Base-by-base conservation (phyloP, 2,329 filamentous ascomycete genomes). In the Rhynchosporium secalis region DNA sequence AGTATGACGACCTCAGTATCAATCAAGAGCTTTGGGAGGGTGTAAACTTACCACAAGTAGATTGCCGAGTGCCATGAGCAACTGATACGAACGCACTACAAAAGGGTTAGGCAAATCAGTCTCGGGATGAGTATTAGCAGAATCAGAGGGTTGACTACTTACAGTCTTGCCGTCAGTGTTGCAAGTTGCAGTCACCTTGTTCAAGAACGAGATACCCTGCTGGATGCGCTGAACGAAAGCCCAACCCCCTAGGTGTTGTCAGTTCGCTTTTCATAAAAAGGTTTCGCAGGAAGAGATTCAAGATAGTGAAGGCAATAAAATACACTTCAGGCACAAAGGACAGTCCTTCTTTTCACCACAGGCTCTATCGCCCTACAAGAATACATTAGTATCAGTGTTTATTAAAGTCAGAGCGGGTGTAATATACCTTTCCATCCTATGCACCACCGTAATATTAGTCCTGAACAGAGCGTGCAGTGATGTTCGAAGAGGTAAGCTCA, bases 81-180 rank as follows among this genome's bases (percentile, higher is more conserved):
- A 20, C 51, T 54, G 51, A 54, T 41, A 26, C 51, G 51, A 20
- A 41, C 51, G 36, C 51, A 54, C 51, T 54, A 38, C 15, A 20
- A 15, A 40, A 7, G 6, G 5, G 10, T 54, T 29, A 54, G 36
- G 10, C 9, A 5, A 38, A 13, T 28, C 40, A 15, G 33, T 13
- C 7, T n/a, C 15, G 10, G n/a, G 4, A n/a, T 1, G 15, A 6
- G 3, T 40, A 2, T 1, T 8, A 10, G 43, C 5, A 28, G 43
- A n/a, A 46, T 8, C 20, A 9, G 43, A 8, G 9, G 20, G 2
- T 2, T 29, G 2, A 1, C 0, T 28, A 54, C 36, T 6, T 54
- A 54, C 51, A 12, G 3, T 3, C n/a, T 54, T 33, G 12, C 8
- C 9, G 40, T 10, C 7, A 29, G 51, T 20, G 20, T 20, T 41